Conservation (phyloP, 768 basidiomycete genomes). For the Clitopilus passeckerianus region DNA sequence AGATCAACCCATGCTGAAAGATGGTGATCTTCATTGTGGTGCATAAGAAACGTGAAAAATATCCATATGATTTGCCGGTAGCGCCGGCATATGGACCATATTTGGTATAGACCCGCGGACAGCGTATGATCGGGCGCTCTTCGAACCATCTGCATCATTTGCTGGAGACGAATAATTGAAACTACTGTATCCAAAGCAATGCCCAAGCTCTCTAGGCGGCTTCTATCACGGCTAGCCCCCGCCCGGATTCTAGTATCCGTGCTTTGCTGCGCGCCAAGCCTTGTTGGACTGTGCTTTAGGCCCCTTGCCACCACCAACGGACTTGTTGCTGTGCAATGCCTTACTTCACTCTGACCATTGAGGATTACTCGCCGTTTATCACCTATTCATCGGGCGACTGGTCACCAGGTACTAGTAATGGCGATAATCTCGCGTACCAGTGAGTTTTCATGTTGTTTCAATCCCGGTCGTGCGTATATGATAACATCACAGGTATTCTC, state of each 20-base stretch:
- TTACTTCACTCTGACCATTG: constrained; percentile 17
- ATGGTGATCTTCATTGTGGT: too few relatives aligned
- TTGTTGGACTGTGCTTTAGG: neutral
- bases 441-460: neutral
- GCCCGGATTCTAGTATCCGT: neutral
- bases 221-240: too few relatives aligned
- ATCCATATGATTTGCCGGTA: neutral
- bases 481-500: constrained; percentile 21
- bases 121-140: too few relatives aligned
- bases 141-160: neutral
- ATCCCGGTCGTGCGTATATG: too few relatives aligned
- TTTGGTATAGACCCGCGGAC: too few relatives aligned
- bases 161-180: neutral
- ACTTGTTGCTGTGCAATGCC: constrained; percentile 12
- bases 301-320: neutral
- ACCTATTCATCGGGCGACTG: constrained; percentile 18
- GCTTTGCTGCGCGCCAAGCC: neutral
- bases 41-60: too few relatives aligned
- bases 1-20: too few relatives aligned
- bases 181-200: too few relatives aligned
- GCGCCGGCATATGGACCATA: neutral
- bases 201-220: too few relatives aligned
- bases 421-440: neutral
- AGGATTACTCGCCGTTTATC: constrained; percentile 22
- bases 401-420: constrained; percentile 14